phyloP scores from a whole-genome alignment of 768 basidiomycete species.

The Gloeophyllum trabeum region DNA sequence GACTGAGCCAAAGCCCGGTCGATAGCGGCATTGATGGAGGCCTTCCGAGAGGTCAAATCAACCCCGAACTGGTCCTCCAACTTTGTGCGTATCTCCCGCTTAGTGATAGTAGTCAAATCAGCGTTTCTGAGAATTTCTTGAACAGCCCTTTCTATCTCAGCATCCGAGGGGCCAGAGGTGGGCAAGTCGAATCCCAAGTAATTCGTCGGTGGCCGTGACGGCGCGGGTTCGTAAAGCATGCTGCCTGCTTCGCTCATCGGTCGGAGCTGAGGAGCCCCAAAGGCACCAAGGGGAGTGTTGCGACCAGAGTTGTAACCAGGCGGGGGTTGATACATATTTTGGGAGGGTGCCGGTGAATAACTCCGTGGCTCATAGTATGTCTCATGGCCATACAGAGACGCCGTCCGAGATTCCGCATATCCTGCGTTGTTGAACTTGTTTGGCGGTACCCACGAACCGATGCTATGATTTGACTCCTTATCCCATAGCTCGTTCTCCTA shows the following conservation, averaged over 20 bases:
- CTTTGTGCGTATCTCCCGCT: conserved; percentile 77
- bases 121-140: conserved; percentile 63
- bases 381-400: conserved; percentile 79
- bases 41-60: conserved; percentile 63
- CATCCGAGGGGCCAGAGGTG: conserved; percentile 44
- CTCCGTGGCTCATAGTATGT: conserved; percentile 65
- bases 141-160: conserved; percentile 66
- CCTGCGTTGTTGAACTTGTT: conserved; percentile 59
- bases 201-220: conserved; percentile 63
- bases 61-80: conserved; percentile 77
- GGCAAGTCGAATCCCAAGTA: conserved; percentile 70
- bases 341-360: conserved; percentile 69
- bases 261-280: conserved; percentile 14
- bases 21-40: conserved; percentile 67
- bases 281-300: conserved; percentile 49
- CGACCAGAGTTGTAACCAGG: conserved; percentile 71
- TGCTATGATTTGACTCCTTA: conserved; percentile 92
- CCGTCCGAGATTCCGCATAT: conserved; percentile 67
- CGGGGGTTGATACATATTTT: conserved; percentile 39
- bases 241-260: conserved; percentile 13
- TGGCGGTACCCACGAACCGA: conserved; percentile 87
- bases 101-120: conserved; percentile 86
- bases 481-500: conserved; percentile 97
- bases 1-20: conserved; percentile 61
- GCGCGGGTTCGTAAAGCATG: conserved; percentile 46